These are phyloP conservation scores for Pelargonium nanum DNA, from an alignment of 345 rosid species.

Conservation along the genomic window DNA sequence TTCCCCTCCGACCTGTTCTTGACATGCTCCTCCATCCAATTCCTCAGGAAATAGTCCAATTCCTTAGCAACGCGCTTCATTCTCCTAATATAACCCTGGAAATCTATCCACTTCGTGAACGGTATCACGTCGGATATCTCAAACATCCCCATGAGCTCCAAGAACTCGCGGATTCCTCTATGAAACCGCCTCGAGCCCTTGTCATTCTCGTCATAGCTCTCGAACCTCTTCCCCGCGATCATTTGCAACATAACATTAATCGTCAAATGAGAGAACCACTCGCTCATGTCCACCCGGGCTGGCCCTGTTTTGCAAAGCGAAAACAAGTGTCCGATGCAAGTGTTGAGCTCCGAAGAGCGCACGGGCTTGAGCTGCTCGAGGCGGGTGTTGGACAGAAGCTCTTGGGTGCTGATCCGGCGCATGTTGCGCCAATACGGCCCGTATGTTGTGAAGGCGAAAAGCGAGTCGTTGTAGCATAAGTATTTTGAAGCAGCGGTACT, in stretches of 20 bases:
- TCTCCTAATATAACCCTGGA: slow-evolving; percentile 21
- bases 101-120: slow-evolving; percentile 51
- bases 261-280: slow-evolving; percentile 35
- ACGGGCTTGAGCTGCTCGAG: slow-evolving; percentile 32
- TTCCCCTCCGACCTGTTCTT: slow-evolving; percentile 1
- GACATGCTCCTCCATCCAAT: slow-evolving; percentile 13
- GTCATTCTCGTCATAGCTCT: slow-evolving; percentile 15
- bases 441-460: slow-evolving; percentile 39
- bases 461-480: slow-evolving; percentile 50
- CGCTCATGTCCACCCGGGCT: slow-evolving; percentile 19
- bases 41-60: slow-evolving; percentile 12
- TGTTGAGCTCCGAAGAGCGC: slow-evolving; percentile 29
- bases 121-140: slow-evolving; percentile 42
- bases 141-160: slow-evolving; percentile 27
- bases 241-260: slow-evolving; percentile 40
- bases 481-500: slow-evolving; percentile 38
- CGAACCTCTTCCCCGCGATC: slow-evolving; percentile 41
- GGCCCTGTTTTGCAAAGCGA: slow-evolving; percentile 1
- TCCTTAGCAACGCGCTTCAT: slow-evolving; percentile 42
- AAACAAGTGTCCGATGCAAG: slow-evolving; percentile 34
- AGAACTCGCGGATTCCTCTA: slow-evolving; percentile 25
- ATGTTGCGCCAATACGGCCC: slow-evolving; percentile 61
- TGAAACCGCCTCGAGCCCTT: slow-evolving; percentile 38
- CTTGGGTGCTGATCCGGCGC: slow-evolving; percentile 41
- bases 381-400: slow-evolving; percentile 45